Evolutionary conservation across 257 asterid species (phyloP).

Genomic region (Nicotiana undulata): DNA sequence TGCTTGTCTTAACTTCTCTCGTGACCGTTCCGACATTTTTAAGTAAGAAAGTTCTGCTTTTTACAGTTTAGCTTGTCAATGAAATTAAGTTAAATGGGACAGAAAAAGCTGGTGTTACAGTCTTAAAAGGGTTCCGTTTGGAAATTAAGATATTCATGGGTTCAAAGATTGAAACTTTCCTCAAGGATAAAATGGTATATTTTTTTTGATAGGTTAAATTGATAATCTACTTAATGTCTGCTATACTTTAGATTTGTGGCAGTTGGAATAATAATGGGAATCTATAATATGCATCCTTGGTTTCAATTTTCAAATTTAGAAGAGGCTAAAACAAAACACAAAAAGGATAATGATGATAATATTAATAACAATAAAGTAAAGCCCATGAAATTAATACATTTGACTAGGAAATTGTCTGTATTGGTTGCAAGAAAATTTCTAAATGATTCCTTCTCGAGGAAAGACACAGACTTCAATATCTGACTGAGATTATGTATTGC

Average conservation of each 20-base stretch:
- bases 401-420: not conserved
- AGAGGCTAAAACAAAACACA: not conserved
- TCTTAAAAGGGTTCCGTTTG: not conserved
- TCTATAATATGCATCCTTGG: not conserved
- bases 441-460: not conserved
- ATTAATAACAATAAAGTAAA: not conserved
- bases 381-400: not conserved
- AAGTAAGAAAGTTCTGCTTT: constrained; percentile 30
- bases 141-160: not conserved
- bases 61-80: not conserved
- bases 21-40: constrained; percentile 79
- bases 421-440: not conserved
- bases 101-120: not conserved
- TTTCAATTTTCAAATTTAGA: not conserved
- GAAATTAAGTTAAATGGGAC: not conserved
- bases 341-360: not conserved
- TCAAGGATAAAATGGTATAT: not conserved
- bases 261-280: not conserved
- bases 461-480: not conserved
- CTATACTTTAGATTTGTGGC: not conserved
- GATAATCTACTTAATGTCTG: not conserved
- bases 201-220: too few species aligned
- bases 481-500: not conserved
- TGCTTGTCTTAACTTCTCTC: constrained; percentile 73
- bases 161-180: not conserved